Evolutionary conservation across 1,139 yeast species (phyloP), one percentile per base, ranked within the genome.

Genomic region (Yamadazyma sp.): DNA sequence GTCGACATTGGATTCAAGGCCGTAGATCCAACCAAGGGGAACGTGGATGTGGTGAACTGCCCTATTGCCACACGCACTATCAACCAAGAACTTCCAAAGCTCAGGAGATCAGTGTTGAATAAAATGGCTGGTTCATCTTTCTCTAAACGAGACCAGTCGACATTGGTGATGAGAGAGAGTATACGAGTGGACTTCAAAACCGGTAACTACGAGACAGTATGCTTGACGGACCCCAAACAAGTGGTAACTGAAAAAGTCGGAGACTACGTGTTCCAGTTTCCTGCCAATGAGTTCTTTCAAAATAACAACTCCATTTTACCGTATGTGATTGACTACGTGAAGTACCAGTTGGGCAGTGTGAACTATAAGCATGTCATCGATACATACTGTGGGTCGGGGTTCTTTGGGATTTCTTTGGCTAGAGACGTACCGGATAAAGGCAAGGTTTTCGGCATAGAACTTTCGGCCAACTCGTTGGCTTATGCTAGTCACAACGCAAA

Each of bases 261-360:
- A 42, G 92, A 87, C 7, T 81, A 69, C 62, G 78, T 81, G 34
- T 92, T 92, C 61, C 83, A 87, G 55, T 92, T 87, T 59, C 83
- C 91, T 20, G 96, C 97, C 0, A 94, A 95, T 43, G 95, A 91
- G 54, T 92, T 92, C 56, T 92, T 92, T 72, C 98, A 92, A 27
- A 91, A 91, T 64, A 92, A 92, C 64, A 91, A 88, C 60, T 82
- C 55, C 16, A 66, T 72, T 6, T 48, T 72, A 15, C 71, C 76
- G 0, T 45, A 48, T 1, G 62, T 71, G 1, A 45, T 72, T 8
- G 67, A 64, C 17, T 67, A 56, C 37, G 53, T 72, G 8, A 51
- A 58, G 24, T 43, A 49, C 31, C 67, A 64, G 20, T 48, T 67
- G 7, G 38, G 43, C 4, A 41, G 39, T 1, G 17, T 38, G 1